Evolutionary conservation across 148 eudicot species (phyloP).

Genomic region (Salicornia ramosissima): DNA sequence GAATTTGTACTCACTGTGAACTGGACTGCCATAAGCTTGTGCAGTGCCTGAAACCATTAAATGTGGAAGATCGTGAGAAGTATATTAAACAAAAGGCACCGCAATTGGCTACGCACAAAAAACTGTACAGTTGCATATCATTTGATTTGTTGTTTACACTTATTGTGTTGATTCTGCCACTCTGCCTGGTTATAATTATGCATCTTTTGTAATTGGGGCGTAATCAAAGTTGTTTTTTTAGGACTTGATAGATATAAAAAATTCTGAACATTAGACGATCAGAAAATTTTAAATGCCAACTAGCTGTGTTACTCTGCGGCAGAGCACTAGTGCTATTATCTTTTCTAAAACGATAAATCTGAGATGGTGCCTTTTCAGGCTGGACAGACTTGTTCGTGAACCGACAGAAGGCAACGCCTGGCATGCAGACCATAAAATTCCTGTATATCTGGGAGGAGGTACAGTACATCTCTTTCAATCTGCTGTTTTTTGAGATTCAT

Average conservation of each 20-base stretch:
- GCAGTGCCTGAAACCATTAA: constrained; percentile 50
- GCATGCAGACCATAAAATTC: constrained; percentile 93
- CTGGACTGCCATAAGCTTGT: constrained; percentile 91
- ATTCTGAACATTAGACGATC: not conserved
- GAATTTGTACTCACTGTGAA: constrained; percentile 77
- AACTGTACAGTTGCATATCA: constrained; percentile 49
- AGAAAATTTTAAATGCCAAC: not conserved
- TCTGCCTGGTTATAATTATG: not conserved
- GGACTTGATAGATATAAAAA: not conserved
- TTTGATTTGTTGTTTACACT: constrained; percentile 4
- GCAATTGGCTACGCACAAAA: constrained; percentile 46
- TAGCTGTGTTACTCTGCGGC: not conserved
- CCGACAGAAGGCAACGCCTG: constrained; percentile 96
- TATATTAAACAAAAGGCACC: constrained; percentile 67
- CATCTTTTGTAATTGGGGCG: not conserved
- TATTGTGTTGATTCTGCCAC: not conserved
- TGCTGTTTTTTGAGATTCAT: not conserved
- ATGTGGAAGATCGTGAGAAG: constrained; percentile 50
- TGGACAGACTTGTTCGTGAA: constrained; percentile 69
- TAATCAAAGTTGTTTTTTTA: not conserved
- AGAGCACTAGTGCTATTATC: not conserved
- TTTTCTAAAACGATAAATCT: constrained; percentile 4
- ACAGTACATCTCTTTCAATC: constrained; percentile 18
- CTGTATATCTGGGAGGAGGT: constrained; percentile 97
- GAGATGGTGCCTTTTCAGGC: constrained; percentile 37